phyloP scores from a whole-genome alignment of 2,329 filamentous ascomycete genomes.

The Corniculantispora saksenae region DNA sequence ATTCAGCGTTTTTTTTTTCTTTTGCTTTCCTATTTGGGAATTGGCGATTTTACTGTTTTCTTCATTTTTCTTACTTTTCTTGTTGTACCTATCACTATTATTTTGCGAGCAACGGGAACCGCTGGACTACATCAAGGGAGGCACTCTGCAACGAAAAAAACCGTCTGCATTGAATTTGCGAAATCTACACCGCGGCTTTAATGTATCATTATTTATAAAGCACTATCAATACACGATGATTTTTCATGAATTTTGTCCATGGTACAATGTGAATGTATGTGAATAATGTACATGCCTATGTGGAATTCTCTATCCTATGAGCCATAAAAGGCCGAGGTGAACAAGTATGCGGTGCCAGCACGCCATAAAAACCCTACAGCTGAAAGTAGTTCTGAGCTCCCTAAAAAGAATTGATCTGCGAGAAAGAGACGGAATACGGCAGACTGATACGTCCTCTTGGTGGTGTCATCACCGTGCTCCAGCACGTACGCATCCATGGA shows the following conservation, averaged over 20 bases:
- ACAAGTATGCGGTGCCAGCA: neutral
- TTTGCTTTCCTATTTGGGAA: neutral
- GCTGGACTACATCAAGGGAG: neutral
- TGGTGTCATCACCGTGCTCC: constrained; percentile 25
- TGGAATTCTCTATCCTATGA: neutral
- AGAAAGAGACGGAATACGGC: constrained; percentile 45
- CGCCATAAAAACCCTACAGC: neutral
- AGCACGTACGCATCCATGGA: constrained; percentile 54
- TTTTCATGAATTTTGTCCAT: neutral
- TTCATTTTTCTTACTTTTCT: neutral
- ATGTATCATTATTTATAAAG: neutral
- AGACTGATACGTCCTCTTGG: constrained; percentile 37
- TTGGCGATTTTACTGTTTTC: neutral
- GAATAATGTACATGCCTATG: too few species aligned
- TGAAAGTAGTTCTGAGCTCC: constrained; percentile 36
- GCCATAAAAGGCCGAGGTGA: neutral
- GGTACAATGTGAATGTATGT: too few species aligned
- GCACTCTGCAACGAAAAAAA: neutral
- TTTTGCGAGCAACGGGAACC: neutral
- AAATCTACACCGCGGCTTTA: neutral
- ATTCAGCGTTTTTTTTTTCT: neutral
- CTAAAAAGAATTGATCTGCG: constrained; percentile 43
- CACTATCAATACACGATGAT: neutral
- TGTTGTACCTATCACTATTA: neutral
- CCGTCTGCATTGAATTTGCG: neutral